Conservation (phyloP, 2,329 filamentous ascomycete genomes). For the Xylariomycetidae sp. region DNA sequence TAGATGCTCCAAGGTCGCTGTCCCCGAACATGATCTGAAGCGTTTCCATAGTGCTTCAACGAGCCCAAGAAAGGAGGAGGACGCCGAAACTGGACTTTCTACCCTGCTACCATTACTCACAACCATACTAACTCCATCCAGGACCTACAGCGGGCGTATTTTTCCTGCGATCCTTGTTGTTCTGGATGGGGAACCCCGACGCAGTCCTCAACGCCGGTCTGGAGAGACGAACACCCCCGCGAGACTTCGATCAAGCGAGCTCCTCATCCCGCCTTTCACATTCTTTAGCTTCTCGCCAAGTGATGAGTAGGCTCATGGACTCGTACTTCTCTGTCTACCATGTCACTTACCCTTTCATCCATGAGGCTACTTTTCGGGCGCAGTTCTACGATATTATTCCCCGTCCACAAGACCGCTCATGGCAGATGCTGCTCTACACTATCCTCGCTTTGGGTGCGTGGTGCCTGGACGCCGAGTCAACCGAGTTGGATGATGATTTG, state of each 20-base stretch:
- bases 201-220: background rate
- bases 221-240: conserved; percentile 2
- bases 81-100: no score
- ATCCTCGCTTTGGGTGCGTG: conserved; percentile 14
- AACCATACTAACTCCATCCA: no score
- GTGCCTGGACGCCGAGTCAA: background rate
- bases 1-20: no score
- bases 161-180: background rate
- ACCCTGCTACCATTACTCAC: no score
- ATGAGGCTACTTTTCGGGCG: conserved; percentile 21
- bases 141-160: background rate
- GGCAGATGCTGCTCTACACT: conserved; percentile 12
- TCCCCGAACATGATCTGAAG: no score
- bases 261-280: conserved; percentile 1
- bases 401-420: conserved; percentile 10
- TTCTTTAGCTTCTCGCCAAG: background rate
- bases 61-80: no score
- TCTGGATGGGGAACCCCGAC: background rate
- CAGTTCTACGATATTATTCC: conserved; percentile 12
- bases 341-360: conserved; percentile 39
- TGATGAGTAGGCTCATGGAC: conserved; percentile 25
- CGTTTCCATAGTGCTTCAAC: no score
- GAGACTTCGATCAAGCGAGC: conserved; percentile 3
- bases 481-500: conserved; percentile 6
- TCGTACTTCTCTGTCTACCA: conserved; percentile 40